Percentiles rank a stretch among this genome's conserved stretches.
Conservation (phyloP, 352 stramenopile species). For the Phytopythium litorale region DNA sequence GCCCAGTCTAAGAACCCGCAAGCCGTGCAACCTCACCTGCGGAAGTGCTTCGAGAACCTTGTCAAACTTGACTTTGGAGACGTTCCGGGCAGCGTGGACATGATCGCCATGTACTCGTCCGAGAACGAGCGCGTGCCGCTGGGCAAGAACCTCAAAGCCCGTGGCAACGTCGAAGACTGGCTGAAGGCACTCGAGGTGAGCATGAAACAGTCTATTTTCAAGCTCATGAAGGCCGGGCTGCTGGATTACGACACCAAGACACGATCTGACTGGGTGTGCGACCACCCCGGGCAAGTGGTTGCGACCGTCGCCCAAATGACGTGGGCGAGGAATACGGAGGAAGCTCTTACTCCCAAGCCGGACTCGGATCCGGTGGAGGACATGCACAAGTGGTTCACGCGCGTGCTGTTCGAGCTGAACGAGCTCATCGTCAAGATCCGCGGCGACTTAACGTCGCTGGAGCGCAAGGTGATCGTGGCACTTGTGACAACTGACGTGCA, state of each 20-base stretch:
- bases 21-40: constrained; percentile 91
- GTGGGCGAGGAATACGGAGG: constrained; percentile 88
- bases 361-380: constrained; percentile 29
- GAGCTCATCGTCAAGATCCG: constrained; percentile 92
- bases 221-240: constrained; percentile 90
- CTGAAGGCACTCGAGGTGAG: constrained; percentile 83
- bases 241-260: constrained; percentile 88
- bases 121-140: constrained; percentile 88
- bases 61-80: constrained; percentile 81
- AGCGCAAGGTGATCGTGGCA: constrained; percentile 92
- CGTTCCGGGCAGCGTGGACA: constrained; percentile 83
- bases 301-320: constrained; percentile 93
- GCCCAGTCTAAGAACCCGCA: constrained; percentile 94
- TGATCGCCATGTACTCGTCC: constrained; percentile 91
- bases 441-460: constrained; percentile 80
- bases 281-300: constrained; percentile 92
- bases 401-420: constrained; percentile 82
- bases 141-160: constrained; percentile 92
- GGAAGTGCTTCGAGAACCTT: constrained; percentile 94
- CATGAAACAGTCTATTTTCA: constrained; percentile 92
- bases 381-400: constrained; percentile 70
- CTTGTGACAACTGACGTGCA: constrained; percentile 93
- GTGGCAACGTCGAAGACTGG: constrained; percentile 88
- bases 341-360: constrained; percentile 42
- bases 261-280: constrained; percentile 82